Percentiles rank a stretch among this genome's conserved stretches.
These are phyloP conservation scores for Alternaria tenuissima DNA, from an alignment of 2,329 filamentous ascomycete species.

Conservation along the genomic window DNA sequence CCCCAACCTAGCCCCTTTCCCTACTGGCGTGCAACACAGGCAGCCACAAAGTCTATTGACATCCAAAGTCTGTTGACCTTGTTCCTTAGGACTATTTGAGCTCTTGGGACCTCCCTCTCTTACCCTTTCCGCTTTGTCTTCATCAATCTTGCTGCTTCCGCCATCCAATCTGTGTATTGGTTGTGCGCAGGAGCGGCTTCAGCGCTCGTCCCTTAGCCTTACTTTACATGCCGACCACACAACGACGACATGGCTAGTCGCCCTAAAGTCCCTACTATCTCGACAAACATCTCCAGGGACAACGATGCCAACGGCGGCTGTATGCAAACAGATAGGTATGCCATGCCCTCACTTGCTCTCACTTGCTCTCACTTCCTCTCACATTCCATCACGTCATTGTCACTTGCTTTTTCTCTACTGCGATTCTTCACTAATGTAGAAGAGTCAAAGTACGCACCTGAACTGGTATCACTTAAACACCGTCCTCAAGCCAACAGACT, in stretches of 20 bases:
- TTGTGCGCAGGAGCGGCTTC: conserved; percentile 8
- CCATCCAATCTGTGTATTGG: not conserved
- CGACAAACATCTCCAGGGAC: not conserved
- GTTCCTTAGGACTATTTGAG: not conserved
- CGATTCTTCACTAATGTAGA: not conserved
- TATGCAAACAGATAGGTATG: not conserved
- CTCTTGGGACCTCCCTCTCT: too few relatives aligned
- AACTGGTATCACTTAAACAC: not conserved
- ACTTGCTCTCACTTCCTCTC: too few relatives aligned
- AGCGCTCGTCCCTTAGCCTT: not conserved
- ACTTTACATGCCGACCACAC: not conserved
- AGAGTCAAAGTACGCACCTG: not conserved
- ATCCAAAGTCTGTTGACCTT: not conserved
- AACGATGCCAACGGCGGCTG: not conserved
- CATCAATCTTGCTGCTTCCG: not conserved
- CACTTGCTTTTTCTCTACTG: not conserved
- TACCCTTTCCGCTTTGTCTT: too few relatives aligned
- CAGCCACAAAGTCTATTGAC: not conserved
- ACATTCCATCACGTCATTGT: not conserved
- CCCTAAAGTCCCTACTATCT: not conserved
- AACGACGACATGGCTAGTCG: conserved; percentile 3
- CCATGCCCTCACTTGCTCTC: not conserved
- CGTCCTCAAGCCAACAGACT: not conserved
- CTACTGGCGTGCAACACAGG: not conserved
- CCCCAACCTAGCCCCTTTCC: not conserved